These are phyloP conservation scores for Fusarium paranaense DNA, from an alignment of 2,329 filamentous ascomycete genomes.

Conservation along the genomic window DNA sequence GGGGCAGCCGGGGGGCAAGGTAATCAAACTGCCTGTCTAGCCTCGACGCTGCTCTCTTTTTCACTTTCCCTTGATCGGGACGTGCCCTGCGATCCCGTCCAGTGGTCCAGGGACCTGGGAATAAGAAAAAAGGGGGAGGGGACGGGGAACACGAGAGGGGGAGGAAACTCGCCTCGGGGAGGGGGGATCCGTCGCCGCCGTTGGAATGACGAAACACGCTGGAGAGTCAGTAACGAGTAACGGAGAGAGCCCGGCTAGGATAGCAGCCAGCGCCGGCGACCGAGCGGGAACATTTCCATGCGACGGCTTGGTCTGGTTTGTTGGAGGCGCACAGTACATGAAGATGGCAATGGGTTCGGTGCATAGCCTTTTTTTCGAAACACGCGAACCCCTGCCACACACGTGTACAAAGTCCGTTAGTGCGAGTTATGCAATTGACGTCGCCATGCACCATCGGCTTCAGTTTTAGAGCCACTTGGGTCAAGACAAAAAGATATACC, in stretches of 20 bases:
- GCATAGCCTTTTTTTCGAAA: conserved; percentile 34
- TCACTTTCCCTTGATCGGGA: conserved; percentile 27
- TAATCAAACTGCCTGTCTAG: conserved; percentile 44
- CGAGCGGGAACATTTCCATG: conserved; percentile 4
- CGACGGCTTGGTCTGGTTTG: conserved; percentile 1
- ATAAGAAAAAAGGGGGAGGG: conserved; percentile 31
- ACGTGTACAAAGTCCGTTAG: conserved; percentile 37
- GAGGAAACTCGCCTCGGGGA: conserved; percentile 6
- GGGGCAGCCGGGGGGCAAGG: conserved; percentile 20
- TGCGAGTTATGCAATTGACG: conserved; percentile 25
- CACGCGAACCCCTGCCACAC: conserved; percentile 35
- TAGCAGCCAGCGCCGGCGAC: neutral
- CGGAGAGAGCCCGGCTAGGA: neutral
- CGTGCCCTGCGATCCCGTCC: conserved; percentile 37
- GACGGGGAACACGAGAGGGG: neutral
- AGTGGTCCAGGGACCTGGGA: conserved; percentile 34
- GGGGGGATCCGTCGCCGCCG: conserved; percentile 11
- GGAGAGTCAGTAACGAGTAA: conserved; percentile 8
- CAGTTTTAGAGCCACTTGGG: neutral
- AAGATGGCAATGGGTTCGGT: neutral
- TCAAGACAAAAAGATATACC: too few species aligned
- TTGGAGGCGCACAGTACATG: conserved; percentile 26
- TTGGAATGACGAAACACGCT: conserved; percentile 34
- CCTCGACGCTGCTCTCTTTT: conserved; percentile 23
- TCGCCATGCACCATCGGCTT: conserved; percentile 3